Evolutionary conservation across 768 basidiomycete genomes (phyloP).

Genomic region (Crucibulum laeve): DNA sequence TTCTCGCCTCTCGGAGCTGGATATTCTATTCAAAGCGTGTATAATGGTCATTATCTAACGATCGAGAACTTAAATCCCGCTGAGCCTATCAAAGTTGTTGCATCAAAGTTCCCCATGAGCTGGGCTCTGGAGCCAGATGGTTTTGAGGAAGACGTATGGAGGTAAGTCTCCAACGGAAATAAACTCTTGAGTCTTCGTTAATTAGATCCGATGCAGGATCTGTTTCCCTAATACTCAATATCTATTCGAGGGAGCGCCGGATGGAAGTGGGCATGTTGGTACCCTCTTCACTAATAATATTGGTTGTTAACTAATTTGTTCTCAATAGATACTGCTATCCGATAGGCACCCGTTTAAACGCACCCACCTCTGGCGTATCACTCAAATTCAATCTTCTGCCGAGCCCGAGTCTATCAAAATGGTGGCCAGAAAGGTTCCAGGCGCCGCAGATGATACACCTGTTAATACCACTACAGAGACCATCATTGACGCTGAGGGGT

Average conservation of each 20-base stretch:
- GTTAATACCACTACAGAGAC: slow-evolving; percentile 15
- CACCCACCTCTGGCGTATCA: slow-evolving; percentile 15
- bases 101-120: slow-evolving; percentile 23
- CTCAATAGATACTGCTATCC: slow-evolving; percentile 14
- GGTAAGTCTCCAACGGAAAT: slow-evolving; percentile 5
- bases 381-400: background rate
- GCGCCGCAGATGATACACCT: slow-evolving; percentile 1
- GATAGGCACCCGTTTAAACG: slow-evolving; percentile 10
- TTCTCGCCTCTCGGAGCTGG: slow-evolving; percentile 22
- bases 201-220: slow-evolving; percentile 12
- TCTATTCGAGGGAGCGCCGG: slow-evolving; percentile 13
- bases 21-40: slow-evolving; percentile 22
- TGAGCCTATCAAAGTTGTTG: slow-evolving; percentile 14
- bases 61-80: slow-evolving; percentile 16
- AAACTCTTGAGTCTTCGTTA: background rate
- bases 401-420: background rate
- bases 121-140: slow-evolving; percentile 21
- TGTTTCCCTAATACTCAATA: slow-evolving; percentile 18
- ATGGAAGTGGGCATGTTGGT: slow-evolving; percentile 8
- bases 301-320: background rate
- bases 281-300: background rate
- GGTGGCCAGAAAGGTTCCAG: background rate
- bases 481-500: slow-evolving; percentile 16
- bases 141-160: slow-evolving; percentile 15
- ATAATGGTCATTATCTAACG: slow-evolving; percentile 21